Percentiles rank a stretch among this genome's conserved stretches.
Conservation (phyloP, 208 protist genomes). For the Trichomonas vaginalis region DNA sequence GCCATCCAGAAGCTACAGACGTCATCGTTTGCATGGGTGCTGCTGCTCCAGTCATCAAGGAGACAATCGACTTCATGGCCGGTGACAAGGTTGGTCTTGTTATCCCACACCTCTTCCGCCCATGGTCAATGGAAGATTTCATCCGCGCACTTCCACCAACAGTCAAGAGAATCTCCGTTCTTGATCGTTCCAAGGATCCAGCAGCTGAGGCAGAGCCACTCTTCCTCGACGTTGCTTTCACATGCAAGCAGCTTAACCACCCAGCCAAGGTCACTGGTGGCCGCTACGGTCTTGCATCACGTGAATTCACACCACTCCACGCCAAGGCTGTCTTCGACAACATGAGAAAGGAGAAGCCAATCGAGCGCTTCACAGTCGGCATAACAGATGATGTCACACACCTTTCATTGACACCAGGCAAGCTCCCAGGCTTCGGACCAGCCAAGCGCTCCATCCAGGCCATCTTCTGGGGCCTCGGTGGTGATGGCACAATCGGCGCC, state of each 20-base stretch:
- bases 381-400: slow-evolving; percentile 54
- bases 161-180: slow-evolving; percentile 41
- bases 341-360: slow-evolving; percentile 30
- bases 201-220: slow-evolving; percentile 45
- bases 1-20: slow-evolving; percentile 37
- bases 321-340: slow-evolving; percentile 51
- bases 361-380: slow-evolving; percentile 49
- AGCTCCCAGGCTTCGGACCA: background rate
- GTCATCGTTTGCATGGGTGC: slow-evolving; percentile 50
- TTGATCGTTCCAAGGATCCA: slow-evolving; percentile 49
- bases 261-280: slow-evolving; percentile 43
- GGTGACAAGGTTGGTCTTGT: slow-evolving; percentile 52
- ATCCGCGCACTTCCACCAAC: slow-evolving; percentile 37
- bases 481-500: slow-evolving; percentile 55
- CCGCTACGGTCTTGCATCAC: slow-evolving; percentile 47
- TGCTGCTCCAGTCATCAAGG: slow-evolving; percentile 27
- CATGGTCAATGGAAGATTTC: slow-evolving; percentile 40
- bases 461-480: slow-evolving; percentile 51
- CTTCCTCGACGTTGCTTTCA: slow-evolving; percentile 49
- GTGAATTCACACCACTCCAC: slow-evolving; percentile 51
- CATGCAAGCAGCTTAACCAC: background rate
- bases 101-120: slow-evolving; percentile 49
- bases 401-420: slow-evolving; percentile 33
- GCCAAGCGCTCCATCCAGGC: slow-evolving; percentile 29
- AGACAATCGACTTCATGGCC: slow-evolving; percentile 38